Conservation (phyloP, 78 protist genomes). For the Tieghemostelium lacteum region DNA sequence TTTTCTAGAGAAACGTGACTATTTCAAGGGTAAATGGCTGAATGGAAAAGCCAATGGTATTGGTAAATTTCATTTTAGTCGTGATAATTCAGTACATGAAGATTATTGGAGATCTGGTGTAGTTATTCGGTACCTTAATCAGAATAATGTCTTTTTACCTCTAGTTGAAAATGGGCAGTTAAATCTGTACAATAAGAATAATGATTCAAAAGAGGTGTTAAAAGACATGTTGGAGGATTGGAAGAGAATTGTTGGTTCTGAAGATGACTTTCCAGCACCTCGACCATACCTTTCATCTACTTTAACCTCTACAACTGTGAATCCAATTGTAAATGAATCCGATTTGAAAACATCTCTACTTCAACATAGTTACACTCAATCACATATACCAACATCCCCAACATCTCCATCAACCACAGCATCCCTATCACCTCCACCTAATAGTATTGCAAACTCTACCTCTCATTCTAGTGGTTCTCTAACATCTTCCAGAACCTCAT, state of each 20-base stretch:
- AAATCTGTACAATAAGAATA: too few species aligned
- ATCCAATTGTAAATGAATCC: neutral
- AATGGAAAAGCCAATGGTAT: conserved; percentile 57
- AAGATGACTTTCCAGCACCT: conserved; percentile 56
- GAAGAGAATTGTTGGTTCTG: conserved; percentile 26
- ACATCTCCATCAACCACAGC: conserved; percentile 12
- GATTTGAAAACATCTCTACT: neutral
- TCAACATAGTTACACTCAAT: neutral
- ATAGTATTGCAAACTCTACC: conserved; percentile 1
- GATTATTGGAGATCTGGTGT: conserved; percentile 77
- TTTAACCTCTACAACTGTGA: neutral
- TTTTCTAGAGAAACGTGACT: conserved; percentile 8
- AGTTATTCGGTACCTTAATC: conserved; percentile 51
- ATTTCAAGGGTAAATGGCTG: conserved; percentile 59
- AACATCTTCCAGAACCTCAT: conserved; percentile 12
- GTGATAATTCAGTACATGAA: conserved; percentile 16
- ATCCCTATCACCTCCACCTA: neutral
- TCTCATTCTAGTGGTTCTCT: too few species aligned
- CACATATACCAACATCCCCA: neutral
- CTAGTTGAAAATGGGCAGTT: neutral
- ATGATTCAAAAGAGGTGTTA: conserved; percentile 21
- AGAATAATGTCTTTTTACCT: conserved; percentile 11
- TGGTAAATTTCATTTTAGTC: conserved; percentile 46
- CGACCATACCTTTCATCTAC: conserved; percentile 27
- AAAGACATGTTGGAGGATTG: conserved; percentile 75